A percentile compares a stretch with the other conserved stretches of the same genome.
Evolutionary conservation across 2,329 filamentous ascomycete species (phyloP).

Genomic region (Fonsecaea erecta): DNA sequence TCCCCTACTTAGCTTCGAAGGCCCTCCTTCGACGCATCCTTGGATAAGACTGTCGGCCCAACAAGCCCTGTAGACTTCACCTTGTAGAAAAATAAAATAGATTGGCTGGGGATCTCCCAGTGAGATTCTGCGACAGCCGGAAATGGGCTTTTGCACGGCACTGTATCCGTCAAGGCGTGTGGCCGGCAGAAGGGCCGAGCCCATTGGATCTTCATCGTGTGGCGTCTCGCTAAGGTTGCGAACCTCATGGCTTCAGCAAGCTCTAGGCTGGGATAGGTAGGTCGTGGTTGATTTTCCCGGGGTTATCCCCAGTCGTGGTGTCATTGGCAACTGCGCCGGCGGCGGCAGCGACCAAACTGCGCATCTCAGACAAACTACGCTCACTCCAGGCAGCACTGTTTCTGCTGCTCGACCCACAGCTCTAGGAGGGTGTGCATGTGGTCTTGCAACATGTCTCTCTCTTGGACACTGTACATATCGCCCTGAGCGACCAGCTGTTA

Average conservation of each 20-base stretch:
- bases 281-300: conserved; percentile 1
- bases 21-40: too few relatives aligned
- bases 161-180: background rate
- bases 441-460: conserved; percentile 13
- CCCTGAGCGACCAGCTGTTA: background rate
- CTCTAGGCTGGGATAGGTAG: background rate
- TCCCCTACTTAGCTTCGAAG: too few relatives aligned
- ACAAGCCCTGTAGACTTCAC: too few relatives aligned
- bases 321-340: conserved; percentile 1
- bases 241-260: background rate
- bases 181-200: background rate
- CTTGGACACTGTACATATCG: conserved; percentile 7
- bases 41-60: too few relatives aligned
- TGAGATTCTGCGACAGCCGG: too few relatives aligned
- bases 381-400: conserved; percentile 15
- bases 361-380: conserved; percentile 6
- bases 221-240: background rate
- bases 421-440: background rate
- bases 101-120: too few relatives aligned
- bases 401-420: conserved; percentile 2
- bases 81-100: too few relatives aligned
- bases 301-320: background rate
- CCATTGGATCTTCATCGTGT: background rate
- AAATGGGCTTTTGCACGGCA: background rate
- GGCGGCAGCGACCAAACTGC: background rate